Percentiles rank a stretch among this genome's conserved stretches.
Evolutionary conservation across 2,329 filamentous ascomycete genomes (phyloP).

Genomic region (Elsinoe australis): DNA sequence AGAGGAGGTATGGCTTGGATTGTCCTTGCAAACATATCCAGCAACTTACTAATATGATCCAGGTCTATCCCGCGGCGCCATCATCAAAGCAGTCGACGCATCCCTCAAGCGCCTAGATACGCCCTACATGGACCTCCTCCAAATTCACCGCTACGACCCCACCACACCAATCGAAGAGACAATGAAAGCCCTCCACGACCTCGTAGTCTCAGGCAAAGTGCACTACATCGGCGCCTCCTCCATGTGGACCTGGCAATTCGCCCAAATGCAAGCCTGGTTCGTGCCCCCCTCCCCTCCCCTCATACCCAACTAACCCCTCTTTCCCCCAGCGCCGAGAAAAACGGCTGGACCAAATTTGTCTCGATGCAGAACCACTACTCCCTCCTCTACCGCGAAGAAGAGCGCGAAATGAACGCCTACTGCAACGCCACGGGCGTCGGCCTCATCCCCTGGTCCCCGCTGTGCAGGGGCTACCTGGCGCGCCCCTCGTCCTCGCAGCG

Average conservation of each 20-base stretch:
- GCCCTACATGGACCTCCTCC: constrained; percentile 44
- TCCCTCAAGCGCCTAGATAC: constrained; percentile 37
- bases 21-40: too few species aligned
- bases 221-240: constrained; percentile 40
- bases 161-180: constrained; percentile 39
- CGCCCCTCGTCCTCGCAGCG: constrained; percentile 33
- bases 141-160: constrained; percentile 42
- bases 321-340: constrained; percentile 44
- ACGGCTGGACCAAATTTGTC: constrained; percentile 55
- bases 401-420: constrained; percentile 48
- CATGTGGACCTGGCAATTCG: constrained; percentile 42
- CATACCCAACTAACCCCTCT: not conserved
- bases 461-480: constrained; percentile 36
- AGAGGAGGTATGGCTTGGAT: constrained; percentile 27
- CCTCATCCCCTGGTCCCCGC: constrained; percentile 40
- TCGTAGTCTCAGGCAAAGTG: constrained; percentile 39
- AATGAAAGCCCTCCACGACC: constrained; percentile 41
- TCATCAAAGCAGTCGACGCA: constrained; percentile 42
- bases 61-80: constrained; percentile 35
- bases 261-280: constrained; percentile 33
- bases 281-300: not conserved
- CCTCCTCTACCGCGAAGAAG: constrained; percentile 55
- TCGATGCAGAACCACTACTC: constrained; percentile 55
- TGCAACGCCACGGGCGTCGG: constrained; percentile 44
- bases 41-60: too few species aligned